These are phyloP conservation scores for Penicillium sp. DNA, from an alignment of 2,329 filamentous ascomycete genomes.

Conservation along the genomic window DNA sequence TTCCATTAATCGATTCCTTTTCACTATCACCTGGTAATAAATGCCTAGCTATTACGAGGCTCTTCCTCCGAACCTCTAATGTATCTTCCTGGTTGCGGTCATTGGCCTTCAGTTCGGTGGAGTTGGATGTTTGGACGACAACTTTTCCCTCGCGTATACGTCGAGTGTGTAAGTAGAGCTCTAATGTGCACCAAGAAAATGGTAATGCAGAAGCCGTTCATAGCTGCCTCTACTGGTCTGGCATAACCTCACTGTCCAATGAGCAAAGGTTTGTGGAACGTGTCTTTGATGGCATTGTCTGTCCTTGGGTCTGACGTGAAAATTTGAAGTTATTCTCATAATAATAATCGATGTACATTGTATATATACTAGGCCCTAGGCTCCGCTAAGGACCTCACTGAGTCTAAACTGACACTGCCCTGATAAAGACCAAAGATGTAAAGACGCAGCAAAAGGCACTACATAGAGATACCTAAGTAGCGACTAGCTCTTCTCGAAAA, in stretches of 20 bases:
- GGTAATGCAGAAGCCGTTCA: slow-evolving; percentile 9
- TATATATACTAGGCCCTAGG: not conserved
- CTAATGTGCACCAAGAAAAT: slow-evolving; percentile 19
- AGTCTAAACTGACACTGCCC: not conserved
- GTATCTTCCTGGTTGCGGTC: too few relatives aligned
- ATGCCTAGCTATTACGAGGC: not conserved
- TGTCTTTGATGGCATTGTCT: too few relatives aligned
- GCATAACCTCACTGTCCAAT: too few relatives aligned
- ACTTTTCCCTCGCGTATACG: slow-evolving; percentile 58
- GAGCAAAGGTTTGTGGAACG: too few relatives aligned
- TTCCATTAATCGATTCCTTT: not conserved
- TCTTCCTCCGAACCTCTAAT: too few relatives aligned
- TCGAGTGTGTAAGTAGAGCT: slow-evolving; percentile 70
- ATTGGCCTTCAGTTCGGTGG: slow-evolving; percentile 2
- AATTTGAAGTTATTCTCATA: not conserved
- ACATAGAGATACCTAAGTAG: not conserved
- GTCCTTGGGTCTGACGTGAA: not conserved
- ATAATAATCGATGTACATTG: not conserved
- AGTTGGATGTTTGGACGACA: slow-evolving; percentile 36
- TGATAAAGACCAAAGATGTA: not conserved
- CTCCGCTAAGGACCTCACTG: not conserved
- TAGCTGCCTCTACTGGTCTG: not conserved
- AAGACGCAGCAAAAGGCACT: not conserved
- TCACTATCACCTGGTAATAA: not conserved
- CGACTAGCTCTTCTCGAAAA: not conserved